These are phyloP conservation scores for Phaeotremella skinneri DNA, from an alignment of 768 basidiomycete genomes.

Conservation along the genomic window DNA sequence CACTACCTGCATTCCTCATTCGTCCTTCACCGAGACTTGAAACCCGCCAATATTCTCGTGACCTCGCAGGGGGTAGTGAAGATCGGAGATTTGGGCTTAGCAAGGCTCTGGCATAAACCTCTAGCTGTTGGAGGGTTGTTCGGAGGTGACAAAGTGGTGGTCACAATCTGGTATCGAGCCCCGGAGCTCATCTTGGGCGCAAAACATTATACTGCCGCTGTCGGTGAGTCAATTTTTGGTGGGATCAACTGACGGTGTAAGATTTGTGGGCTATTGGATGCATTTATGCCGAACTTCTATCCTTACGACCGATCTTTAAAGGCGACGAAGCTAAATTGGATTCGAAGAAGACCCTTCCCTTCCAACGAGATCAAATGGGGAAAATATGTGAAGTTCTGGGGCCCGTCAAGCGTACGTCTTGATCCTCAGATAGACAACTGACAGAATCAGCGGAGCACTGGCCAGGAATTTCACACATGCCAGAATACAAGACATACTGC, in stretches of 20 bases:
- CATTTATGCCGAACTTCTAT: constrained; percentile 92
- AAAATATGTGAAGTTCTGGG: constrained; percentile 97
- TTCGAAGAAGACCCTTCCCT: constrained; percentile 85
- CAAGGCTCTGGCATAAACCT: constrained; percentile 84
- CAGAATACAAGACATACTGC: constrained; percentile 63
- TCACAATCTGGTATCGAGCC: constrained; percentile 99
- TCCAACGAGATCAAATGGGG: constrained; percentile 89
- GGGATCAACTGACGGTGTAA: constrained; percentile 12
- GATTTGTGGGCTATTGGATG: constrained; percentile 98
- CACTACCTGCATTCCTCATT: constrained; percentile 92
- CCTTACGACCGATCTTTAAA: constrained; percentile 94
- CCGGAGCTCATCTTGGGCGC: constrained; percentile 95
- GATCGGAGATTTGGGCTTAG: constrained; percentile 96
- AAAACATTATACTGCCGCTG: constrained; percentile 94
- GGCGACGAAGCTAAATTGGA: constrained; percentile 98
- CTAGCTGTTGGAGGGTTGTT: constrained; percentile 73
- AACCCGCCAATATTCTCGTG: constrained; percentile 97
- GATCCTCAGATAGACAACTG: neutral
- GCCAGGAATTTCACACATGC: constrained; percentile 80
- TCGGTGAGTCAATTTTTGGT: constrained; percentile 52
- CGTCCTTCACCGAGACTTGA: constrained; percentile 94
- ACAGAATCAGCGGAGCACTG: constrained; percentile 69
- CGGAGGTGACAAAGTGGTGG: constrained; percentile 95
- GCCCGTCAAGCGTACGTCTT: constrained; percentile 69
- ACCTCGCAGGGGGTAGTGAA: constrained; percentile 85